Base-by-base conservation (phyloP, 2,329 filamentous ascomycete species). In the Bimuria novae-zelandiae region DNA sequence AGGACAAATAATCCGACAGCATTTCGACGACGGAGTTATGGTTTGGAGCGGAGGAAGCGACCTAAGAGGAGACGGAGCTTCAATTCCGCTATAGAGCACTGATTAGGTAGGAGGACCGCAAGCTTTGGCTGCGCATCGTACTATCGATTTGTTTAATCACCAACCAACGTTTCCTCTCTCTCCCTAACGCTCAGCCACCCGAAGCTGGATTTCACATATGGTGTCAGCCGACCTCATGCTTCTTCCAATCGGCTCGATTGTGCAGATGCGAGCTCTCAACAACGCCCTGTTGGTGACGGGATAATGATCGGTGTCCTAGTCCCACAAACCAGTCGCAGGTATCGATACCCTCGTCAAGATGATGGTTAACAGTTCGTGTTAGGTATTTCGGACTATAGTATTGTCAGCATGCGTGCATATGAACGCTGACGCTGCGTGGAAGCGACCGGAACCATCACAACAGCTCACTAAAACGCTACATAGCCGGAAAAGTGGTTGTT, bases 31-130 rank as follows among this genome's bases (percentile, higher is more conserved):
- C 37, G 84, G 85, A 3, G 80, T 82, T 25, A 79, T 84, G 6
- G 82, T 97, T 1, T 97, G 90, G 84, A 95, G 89, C 50, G 93
- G 86, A 0, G 93, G 92, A 0, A 97, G 92, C 71, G 93, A 99
- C 78, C 82, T 84, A 64, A 84, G 94, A 54, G 93, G 89, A 0
- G 93, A 99, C 74, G 93, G 94, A 7, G 80, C 81, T 63, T 84
- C 85, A n/a, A 76, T 85, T 57, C 84, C 84, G 3, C 51, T 69
- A 16, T 54, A 49, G 27, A 8, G 14, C 16, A 17, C 10, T 10
- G 25, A 10, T 6, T 27, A 27, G 25, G 10, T 27, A 27, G 25
- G 10, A 5, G 10, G n/a, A n/a, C n/a, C n/a, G n/a, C n/a, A n/a
- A n/a, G n/a, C n/a, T n/a, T n/a, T n/a, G n/a, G n/a, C n/a, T n/a